Evolutionary conservation across 352 stramenopile species (phyloP).

Genomic region (Phytopythium mirpurense): DNA sequence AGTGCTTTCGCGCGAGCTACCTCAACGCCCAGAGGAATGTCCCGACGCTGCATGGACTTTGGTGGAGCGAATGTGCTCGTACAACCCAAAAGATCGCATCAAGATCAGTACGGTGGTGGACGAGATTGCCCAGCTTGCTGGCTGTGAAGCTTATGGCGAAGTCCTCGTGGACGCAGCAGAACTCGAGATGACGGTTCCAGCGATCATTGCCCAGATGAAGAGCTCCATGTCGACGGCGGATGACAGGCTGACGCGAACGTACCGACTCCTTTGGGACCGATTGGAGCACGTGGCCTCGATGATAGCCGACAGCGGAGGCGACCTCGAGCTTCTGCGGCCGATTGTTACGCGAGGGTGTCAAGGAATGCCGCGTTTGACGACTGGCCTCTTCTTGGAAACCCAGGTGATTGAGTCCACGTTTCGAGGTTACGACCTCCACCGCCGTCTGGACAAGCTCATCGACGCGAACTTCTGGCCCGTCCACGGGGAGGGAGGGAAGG

Average conservation of each 20-base stretch:
- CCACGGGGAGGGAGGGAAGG: neutral
- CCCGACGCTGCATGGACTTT: neutral
- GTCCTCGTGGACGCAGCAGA: no score
- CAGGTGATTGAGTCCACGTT: neutral
- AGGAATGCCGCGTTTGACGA: neutral
- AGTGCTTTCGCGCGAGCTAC: neutral
- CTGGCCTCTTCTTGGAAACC: neutral
- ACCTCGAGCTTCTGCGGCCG: neutral
- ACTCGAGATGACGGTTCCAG: neutral
- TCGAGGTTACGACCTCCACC: neutral
- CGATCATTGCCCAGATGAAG: neutral
- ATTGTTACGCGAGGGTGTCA: neutral
- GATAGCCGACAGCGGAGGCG: neutral
- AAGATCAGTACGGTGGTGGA: neutral
- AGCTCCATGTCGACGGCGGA: neutral
- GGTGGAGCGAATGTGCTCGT: neutral
- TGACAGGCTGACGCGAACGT: neutral
- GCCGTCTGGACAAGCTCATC: neutral
- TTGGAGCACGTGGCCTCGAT: neutral
- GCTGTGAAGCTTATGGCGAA: neutral
- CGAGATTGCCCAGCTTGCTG: neutral
- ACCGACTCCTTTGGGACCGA: neutral
- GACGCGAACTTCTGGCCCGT: neutral
- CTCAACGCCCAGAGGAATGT: neutral
- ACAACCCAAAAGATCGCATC: neutral